Percentiles rank a stretch among this genome's conserved stretches.
Conservation (phyloP, 768 basidiomycete genomes). For the Lactarius deliciosus region DNA sequence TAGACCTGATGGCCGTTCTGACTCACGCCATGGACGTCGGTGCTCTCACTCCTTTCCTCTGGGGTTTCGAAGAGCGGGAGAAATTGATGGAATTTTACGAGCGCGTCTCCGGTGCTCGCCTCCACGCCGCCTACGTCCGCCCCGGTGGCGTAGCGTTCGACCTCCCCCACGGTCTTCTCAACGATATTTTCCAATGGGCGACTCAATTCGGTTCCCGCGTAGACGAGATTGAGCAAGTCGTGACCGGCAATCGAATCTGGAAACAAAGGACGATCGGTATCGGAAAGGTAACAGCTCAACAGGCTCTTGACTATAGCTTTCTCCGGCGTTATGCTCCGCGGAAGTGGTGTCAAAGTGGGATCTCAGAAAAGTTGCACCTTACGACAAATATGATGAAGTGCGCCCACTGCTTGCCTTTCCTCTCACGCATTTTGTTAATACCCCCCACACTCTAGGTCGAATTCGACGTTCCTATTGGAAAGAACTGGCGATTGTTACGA, state of each 20-base stretch:
- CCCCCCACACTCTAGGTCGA: constrained; percentile 60
- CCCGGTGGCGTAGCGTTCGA: constrained; percentile 98
- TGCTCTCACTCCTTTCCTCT: constrained; percentile 96
- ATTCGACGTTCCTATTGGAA: constrained; percentile 95
- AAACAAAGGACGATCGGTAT: constrained; percentile 91
- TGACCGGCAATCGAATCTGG: constrained; percentile 98
- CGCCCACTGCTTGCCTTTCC: constrained; percentile 19
- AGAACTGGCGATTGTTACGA: constrained; percentile 98
- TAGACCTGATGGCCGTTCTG: constrained; percentile 94
- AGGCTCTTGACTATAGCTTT: constrained; percentile 94
- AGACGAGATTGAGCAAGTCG: constrained; percentile 97
- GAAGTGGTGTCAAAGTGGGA: constrained; percentile 95
- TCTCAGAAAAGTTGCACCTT: constrained; percentile 85
- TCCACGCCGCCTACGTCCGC: constrained; percentile 97
- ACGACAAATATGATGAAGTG: constrained; percentile 95
- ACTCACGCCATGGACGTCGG: constrained; percentile 98
- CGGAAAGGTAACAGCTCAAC: constrained; percentile 85
- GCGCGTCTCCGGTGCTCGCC: constrained; percentile 94
- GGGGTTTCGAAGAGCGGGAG: constrained; percentile 99
- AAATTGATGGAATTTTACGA: constrained; percentile 99
- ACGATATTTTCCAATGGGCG: constrained; percentile 98
- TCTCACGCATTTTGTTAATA: neutral
- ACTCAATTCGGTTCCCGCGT: constrained; percentile 89
- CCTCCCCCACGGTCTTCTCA: constrained; percentile 95
- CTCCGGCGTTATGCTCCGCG: constrained; percentile 95